A percentile compares a stretch with the other conserved stretches of the same genome.
Evolutionary conservation across 495 filamentous ascomycete species (phyloP).

Genomic region (Daldinia decipiens): DNA sequence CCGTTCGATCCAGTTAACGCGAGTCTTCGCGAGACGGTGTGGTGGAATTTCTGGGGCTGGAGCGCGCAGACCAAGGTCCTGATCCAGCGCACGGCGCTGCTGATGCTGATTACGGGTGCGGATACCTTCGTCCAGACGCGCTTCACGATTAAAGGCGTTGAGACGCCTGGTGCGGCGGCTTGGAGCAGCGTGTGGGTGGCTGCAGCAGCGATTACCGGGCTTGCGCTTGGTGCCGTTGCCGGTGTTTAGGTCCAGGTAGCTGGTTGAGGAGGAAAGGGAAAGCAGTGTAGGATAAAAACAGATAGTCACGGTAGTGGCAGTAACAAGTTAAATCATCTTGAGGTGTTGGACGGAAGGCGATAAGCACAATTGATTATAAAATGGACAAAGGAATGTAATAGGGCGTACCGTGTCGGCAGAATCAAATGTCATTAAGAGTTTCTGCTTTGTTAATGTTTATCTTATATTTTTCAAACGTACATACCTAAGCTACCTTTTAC

Average conservation of each 20-base stretch:
- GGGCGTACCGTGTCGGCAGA: background rate
- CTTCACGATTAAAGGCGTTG: conserved; percentile 71
- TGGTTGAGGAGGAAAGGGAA: background rate
- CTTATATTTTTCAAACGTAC: background rate
- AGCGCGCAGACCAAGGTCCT: conserved; percentile 72
- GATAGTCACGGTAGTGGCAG: background rate
- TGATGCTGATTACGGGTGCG: conserved; percentile 63
- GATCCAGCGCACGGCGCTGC: conserved; percentile 68
- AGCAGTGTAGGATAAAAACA: background rate
- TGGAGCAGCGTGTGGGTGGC: conserved; percentile 78
- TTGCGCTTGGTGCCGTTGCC: conserved; percentile 66
- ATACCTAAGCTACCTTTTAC: too few species aligned
- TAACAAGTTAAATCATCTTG: background rate
- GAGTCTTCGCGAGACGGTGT: conserved; percentile 67
- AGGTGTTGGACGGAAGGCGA: background rate
- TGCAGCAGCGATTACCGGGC: conserved; percentile 67
- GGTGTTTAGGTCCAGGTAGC: conserved; percentile 43
- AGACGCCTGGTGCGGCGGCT: conserved; percentile 70
- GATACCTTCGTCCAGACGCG: conserved; percentile 74
- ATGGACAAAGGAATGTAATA: conserved; percentile 1
- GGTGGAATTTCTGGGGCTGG: conserved; percentile 70
- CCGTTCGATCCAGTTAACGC: conserved; percentile 65
- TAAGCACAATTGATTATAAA: background rate
- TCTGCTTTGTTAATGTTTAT: conserved; percentile 3
- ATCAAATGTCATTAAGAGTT: conserved; percentile 8